phyloP scores from a whole-genome alignment of 495 filamentous ascomycete species.

The Geoglossum glabrum region DNA sequence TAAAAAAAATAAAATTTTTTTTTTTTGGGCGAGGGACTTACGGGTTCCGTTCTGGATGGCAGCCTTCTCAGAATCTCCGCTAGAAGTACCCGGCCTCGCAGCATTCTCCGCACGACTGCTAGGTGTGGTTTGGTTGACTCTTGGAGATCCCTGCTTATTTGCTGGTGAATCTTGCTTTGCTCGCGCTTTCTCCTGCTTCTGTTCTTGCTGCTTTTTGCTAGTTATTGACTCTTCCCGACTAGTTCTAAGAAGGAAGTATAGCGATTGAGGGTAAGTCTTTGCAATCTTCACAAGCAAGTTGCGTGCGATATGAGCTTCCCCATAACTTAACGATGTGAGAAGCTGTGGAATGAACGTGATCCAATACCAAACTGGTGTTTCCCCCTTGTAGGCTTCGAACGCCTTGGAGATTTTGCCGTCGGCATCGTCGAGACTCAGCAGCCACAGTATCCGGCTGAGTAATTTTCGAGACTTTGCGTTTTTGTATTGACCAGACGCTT shows the following conservation, averaged over 20 bases:
- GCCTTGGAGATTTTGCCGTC: conserved; percentile 58
- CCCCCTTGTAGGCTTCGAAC: conserved; percentile 87
- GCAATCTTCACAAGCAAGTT: conserved; percentile 78
- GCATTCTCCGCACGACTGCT: conserved; percentile 15
- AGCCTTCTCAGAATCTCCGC: conserved; percentile 19
- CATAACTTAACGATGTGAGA: conserved; percentile 68
- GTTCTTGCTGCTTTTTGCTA: conserved; percentile 75
- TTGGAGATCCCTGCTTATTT: conserved; percentile 23
- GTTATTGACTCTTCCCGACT: conserved; percentile 83
- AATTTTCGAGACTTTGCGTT: conserved; percentile 90
- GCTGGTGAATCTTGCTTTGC: conserved; percentile 27
- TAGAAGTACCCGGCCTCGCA: conserved; percentile 29
- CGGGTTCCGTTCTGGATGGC: not conserved
- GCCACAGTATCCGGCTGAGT: conserved; percentile 87
- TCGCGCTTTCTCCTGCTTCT: conserved; percentile 46
- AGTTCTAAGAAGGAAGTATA: conserved; percentile 87
- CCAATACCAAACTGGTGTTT: conserved; percentile 97
- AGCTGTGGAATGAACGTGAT: conserved; percentile 97
- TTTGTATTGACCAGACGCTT: conserved; percentile 90
- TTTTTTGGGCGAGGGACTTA: not conserved
- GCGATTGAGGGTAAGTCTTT: conserved; percentile 75
- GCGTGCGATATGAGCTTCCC: conserved; percentile 72
- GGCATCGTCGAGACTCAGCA: conserved; percentile 80
- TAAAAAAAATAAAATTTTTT: too few species aligned
- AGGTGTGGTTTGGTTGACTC: conserved; percentile 14